Evolutionary conservation across 176 grass and related monocot species (phyloP).

Genomic region (Guadua angustifolia): DNA sequence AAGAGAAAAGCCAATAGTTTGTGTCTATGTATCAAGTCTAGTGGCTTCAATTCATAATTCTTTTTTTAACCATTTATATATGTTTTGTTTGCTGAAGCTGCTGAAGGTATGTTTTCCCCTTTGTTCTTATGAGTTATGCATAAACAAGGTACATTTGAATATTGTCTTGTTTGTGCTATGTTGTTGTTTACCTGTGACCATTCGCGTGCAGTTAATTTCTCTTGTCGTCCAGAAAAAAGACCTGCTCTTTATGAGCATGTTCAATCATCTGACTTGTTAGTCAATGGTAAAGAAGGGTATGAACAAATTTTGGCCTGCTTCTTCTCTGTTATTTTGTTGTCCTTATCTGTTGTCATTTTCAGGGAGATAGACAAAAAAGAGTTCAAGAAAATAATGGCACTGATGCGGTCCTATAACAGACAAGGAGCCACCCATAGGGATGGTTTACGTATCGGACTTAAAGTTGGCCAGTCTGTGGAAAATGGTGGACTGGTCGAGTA

Average conservation of each 20-base stretch:
- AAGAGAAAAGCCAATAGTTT: neutral
- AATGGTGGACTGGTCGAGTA: constrained; percentile 81
- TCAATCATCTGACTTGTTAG: constrained; percentile 65
- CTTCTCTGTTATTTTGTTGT: constrained; percentile 36
- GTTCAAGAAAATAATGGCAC: constrained; percentile 97
- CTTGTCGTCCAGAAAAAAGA: constrained; percentile 67
- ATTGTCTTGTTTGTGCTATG: constrained; percentile 51
- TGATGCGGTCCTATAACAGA: constrained; percentile 90
- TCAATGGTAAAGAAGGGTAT: constrained; percentile 78
- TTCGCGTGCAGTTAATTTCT: constrained; percentile 73
- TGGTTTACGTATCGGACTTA: constrained; percentile 82
- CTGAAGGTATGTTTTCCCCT: constrained; percentile 49
- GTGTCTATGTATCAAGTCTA: neutral
- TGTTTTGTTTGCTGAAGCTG: constrained; percentile 44
- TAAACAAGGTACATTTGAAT: constrained; percentile 47
- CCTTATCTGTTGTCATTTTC: constrained; percentile 52
- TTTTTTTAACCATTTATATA: constrained; percentile 24
- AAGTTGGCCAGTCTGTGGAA: constrained; percentile 69
- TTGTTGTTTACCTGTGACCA: constrained; percentile 75
- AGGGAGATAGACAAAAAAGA: constrained; percentile 93
- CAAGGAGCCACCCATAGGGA: constrained; percentile 83
- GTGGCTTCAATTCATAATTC: constrained; percentile 20
- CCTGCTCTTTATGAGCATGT: constrained; percentile 62
- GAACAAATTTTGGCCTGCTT: constrained; percentile 51
- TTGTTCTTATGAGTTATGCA: constrained; percentile 45